Evolutionary conservation across 495 filamentous ascomycete species (phyloP).

Genomic region (Amorphotheca resinae): DNA sequence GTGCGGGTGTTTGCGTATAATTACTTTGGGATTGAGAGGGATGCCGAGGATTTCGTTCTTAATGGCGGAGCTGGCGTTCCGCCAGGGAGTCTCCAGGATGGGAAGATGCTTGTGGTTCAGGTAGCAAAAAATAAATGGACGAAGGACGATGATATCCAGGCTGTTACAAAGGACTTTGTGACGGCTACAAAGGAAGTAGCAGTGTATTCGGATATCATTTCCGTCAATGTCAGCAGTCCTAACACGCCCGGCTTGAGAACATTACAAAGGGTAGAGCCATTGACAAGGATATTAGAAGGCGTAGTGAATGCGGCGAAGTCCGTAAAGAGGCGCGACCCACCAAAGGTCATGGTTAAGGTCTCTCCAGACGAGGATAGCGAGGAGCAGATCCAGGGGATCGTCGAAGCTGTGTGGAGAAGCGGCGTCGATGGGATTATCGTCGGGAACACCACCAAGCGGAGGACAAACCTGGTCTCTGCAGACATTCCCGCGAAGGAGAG

Average conservation of each 20-base stretch:
- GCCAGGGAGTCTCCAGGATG: constrained; percentile 62
- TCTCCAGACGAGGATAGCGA: constrained; percentile 85
- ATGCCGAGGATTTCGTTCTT: constrained; percentile 57
- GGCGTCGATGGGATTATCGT: constrained; percentile 93
- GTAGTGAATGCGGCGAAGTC: constrained; percentile 66
- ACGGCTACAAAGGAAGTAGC: constrained; percentile 72
- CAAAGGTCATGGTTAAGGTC: constrained; percentile 92
- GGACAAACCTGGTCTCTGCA: constrained; percentile 52
- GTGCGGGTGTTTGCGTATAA: constrained; percentile 64
- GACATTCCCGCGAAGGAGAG: constrained; percentile 54
- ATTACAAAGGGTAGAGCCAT: constrained; percentile 67
- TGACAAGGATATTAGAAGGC: constrained; percentile 65
- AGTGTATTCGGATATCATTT: constrained; percentile 81
- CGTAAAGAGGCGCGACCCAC: constrained; percentile 56
- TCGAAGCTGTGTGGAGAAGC: constrained; percentile 67
- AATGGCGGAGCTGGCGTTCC: constrained; percentile 49
- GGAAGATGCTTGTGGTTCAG: constrained; percentile 78
- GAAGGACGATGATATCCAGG: constrained; percentile 67
- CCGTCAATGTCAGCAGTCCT: constrained; percentile 93
- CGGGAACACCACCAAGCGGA: constrained; percentile 87
- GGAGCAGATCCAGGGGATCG: constrained; percentile 73
- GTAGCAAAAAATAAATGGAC: constrained; percentile 95
- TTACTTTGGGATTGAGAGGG: constrained; percentile 49
- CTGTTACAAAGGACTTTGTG: constrained; percentile 75
- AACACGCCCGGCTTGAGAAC: constrained; percentile 86